Evolutionary conservation across 106 monocot species (phyloP).

Genomic region (Narthecium ossifragum): DNA sequence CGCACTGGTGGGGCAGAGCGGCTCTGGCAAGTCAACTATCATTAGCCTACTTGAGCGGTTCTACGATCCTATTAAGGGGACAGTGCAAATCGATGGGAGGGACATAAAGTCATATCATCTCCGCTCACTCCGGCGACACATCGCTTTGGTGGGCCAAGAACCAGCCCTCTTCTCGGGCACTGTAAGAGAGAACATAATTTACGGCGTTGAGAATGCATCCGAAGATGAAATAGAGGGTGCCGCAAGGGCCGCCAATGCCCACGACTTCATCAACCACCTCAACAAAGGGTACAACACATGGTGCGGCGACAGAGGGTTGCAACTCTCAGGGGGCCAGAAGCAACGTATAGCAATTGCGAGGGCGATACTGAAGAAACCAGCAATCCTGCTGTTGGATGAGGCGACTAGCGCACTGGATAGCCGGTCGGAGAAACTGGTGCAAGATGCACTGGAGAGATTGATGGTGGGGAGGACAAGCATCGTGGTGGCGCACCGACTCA

Average conservation of each 20-base stretch:
- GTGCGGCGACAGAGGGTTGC: too few relatives aligned
- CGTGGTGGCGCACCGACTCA: constrained; percentile 52
- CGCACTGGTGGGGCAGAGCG: constrained; percentile 57
- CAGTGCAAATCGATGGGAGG: constrained; percentile 37
- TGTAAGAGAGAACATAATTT: constrained; percentile 41
- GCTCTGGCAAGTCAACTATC: constrained; percentile 61
- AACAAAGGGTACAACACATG: constrained; percentile 46
- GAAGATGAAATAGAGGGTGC: constrained; percentile 42
- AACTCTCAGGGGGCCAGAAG: too few relatives aligned
- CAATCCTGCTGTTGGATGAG: constrained; percentile 49
- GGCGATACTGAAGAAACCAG: constrained; percentile 50
- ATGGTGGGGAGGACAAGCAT: constrained; percentile 61
- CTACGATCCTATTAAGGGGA: constrained; percentile 48
- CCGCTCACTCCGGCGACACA: constrained; percentile 32
- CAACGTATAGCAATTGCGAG: too few relatives aligned
- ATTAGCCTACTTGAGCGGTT: constrained; percentile 56
- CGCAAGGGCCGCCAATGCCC: constrained; percentile 46
- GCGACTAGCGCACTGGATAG: too few relatives aligned
- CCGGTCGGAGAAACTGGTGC: constrained; percentile 56
- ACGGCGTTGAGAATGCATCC: constrained; percentile 31
- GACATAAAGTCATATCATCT: constrained; percentile 44
- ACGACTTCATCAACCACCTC: constrained; percentile 43
- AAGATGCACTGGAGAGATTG: constrained; percentile 53
- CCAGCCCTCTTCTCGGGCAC: constrained; percentile 47
- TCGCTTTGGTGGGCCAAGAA: constrained; percentile 58